Evolutionary conservation across 208 protist genomes (phyloP), one percentile per base, ranked within the genome.

Genomic region (Eutreptiella sp.): DNA sequence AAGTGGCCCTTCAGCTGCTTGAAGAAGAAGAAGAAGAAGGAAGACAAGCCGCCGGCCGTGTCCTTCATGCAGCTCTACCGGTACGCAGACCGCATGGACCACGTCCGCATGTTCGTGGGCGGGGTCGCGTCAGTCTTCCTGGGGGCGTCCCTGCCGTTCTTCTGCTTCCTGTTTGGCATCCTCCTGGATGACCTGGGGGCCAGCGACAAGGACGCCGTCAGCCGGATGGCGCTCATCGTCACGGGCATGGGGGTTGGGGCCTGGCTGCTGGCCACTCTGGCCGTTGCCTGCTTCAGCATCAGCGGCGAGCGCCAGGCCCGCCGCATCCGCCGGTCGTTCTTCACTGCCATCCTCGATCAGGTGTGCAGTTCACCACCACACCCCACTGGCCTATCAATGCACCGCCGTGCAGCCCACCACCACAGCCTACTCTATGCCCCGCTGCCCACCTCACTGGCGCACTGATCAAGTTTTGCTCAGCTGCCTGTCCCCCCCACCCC

Each of bases 111-210:
- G 84, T 62, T 85, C 21, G 46, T 88, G 3, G 82, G 84, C 31
- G 46, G n/a, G 14, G 24, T 85, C 38, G 69, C 46, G 0, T 81
- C 81, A 0, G 50, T 85, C 19, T 50, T 23, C 28, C 46, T 63
- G 50, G 84, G 84, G 47, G 77, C 48, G 3, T 73, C 76, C 31
- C 64, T 81, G 64, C 82, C 84, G 3, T 69, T 66, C 16, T 82
- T 90, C 34, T 81, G 79, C 7, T 80, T 88, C 34, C 38, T 84
- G 1, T 76, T 90, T 36, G 84, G 84, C 32, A 38, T 66, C 9
- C 63, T 90, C 16, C 68, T 83, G 36, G 76, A 79, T 28, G 79
- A 81, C 23, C 75, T 89, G 50, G 14, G 27, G 54, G 73, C 27
- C 38, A 53, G 0, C 73, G n/a, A n/a, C n/a, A n/a, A 73, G 19